Evolutionary conservation across 495 filamentous ascomycete genomes (phyloP).

Genomic region (Talaromyces wortmannii): DNA sequence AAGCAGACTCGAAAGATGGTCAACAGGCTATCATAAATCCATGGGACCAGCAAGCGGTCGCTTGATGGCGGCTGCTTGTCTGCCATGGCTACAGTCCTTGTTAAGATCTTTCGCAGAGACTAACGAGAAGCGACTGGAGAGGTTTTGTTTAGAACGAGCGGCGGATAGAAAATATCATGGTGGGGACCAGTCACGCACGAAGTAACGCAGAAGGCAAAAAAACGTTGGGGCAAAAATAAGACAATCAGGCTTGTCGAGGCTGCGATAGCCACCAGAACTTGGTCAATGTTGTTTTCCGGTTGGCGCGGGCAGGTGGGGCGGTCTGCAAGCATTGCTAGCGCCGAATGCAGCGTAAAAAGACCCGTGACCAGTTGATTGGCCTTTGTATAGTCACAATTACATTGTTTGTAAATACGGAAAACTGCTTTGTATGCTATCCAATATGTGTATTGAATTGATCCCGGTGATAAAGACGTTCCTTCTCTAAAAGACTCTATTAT

Average conservation of each 20-base stretch:
- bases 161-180: not conserved
- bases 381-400: no score
- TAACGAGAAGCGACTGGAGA: not conserved
- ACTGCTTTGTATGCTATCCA: no score
- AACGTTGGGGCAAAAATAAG: not conserved
- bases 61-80: not conserved
- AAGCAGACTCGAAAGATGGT: slow-evolving; percentile 31
- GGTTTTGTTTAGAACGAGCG: not conserved
- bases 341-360: no score
- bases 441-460: not conserved
- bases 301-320: not conserved
- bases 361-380: no score
- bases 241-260: no score
- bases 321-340: no score
- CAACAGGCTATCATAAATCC: slow-evolving; percentile 5
- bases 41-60: slow-evolving; percentile 2
- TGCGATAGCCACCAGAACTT: no score
- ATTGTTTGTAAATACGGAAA: no score
- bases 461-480: not conserved
- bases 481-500: not conserved
- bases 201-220: not conserved
- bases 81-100: no score
- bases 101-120: not conserved
- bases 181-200: not conserved
- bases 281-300: not conserved